phyloP scores from a whole-genome alignment of 23 red algal genomes.

The Agarophyton chilense region DNA sequence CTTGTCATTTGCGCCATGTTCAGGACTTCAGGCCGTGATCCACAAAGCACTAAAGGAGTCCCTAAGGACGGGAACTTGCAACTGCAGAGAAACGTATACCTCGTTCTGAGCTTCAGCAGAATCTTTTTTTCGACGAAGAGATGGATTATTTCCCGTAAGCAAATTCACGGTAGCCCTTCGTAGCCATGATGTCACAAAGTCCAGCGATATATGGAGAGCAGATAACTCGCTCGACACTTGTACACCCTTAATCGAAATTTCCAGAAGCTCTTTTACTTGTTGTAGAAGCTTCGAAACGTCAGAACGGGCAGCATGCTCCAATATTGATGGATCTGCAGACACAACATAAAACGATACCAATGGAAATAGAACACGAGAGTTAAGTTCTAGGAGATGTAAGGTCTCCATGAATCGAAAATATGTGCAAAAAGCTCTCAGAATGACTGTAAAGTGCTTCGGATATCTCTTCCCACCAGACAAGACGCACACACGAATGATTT shows the following conservation, averaged over 20 bases:
- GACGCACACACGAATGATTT: conserved; percentile 46
- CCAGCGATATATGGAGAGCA: conserved; percentile 23
- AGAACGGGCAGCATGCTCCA: conserved; percentile 4
- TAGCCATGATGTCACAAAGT: conserved; percentile 16
- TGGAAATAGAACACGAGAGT: neutral
- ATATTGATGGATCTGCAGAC: neutral
- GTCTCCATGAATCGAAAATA: conserved; percentile 35
- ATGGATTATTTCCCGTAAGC: conserved; percentile 20
- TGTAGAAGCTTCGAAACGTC: conserved; percentile 19
- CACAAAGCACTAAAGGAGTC: conserved; percentile 11
- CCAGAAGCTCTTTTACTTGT: conserved; percentile 23
- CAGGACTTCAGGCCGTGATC: conserved; percentile 10
- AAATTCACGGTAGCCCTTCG: conserved; percentile 14
- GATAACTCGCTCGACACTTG: conserved; percentile 1
- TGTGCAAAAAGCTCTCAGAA: conserved; percentile 5
- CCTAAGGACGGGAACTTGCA: conserved; percentile 15
- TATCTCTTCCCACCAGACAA: conserved; percentile 41
- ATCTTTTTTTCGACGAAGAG: neutral
- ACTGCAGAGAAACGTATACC: conserved; percentile 16
- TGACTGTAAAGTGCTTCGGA: neutral
- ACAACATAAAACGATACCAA: conserved; percentile 29
- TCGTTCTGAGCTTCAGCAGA: neutral
- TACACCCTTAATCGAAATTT: neutral
- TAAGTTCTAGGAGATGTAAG: conserved; percentile 13
- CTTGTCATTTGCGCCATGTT: conserved; percentile 6